phyloP scores from a whole-genome alignment of 1,284 basidiomycete species.

The Tylopilus sp. region DNA sequence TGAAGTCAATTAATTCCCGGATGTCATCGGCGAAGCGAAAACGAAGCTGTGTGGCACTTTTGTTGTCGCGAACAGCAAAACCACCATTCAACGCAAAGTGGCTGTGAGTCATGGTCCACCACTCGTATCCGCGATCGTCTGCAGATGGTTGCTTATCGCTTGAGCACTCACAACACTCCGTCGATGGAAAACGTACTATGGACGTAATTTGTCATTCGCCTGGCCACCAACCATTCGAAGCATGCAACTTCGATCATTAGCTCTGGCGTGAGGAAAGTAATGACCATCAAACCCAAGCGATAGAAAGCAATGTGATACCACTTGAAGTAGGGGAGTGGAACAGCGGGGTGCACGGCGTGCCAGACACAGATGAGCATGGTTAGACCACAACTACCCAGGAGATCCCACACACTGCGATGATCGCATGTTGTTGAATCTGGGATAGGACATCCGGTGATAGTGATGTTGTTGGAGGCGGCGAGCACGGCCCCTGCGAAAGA shows the following conservation, averaged over 20 bases:
- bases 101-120: constrained; percentile 35
- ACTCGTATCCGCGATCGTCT: constrained; percentile 4
- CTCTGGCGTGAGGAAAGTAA: constrained; percentile 31
- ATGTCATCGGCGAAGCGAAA: too few relatives aligned
- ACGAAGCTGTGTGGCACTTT: background rate
- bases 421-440: background rate
- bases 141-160: constrained; percentile 6
- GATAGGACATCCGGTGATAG: background rate
- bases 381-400: constrained; percentile 6
- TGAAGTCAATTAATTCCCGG: too few relatives aligned
- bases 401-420: constrained; percentile 1
- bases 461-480: background rate
- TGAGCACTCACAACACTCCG: background rate
- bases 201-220: constrained; percentile 1
- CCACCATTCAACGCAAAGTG: constrained; percentile 44
- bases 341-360: constrained; percentile 48
- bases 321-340: constrained; percentile 28
- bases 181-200: background rate
- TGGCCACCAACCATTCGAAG: constrained; percentile 37
- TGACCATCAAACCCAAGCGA: constrained; percentile 29
- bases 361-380: constrained; percentile 47
- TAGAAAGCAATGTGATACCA: constrained; percentile 4
- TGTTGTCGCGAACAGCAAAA: constrained; percentile 19
- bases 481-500: too few relatives aligned
- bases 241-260: constrained; percentile 36